phyloP scores from a whole-genome alignment of 148 eudicot genomes.

The Vaccinium corymbosum region DNA sequence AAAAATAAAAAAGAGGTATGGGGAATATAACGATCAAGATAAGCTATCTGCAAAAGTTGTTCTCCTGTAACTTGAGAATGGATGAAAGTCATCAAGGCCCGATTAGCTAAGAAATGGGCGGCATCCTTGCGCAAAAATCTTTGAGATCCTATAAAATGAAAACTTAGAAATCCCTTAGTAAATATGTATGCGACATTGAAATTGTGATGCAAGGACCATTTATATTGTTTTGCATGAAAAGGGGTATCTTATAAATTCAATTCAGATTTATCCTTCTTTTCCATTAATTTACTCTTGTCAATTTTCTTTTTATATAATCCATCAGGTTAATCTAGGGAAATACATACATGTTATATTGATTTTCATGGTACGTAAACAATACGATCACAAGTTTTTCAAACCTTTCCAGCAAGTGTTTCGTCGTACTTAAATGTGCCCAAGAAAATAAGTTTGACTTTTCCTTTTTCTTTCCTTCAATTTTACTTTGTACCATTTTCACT shows the following conservation, averaged over 20 bases:
- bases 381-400: background rate
- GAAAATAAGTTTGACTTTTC: background rate
- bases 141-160: too few relatives aligned
- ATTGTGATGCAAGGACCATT: too few relatives aligned
- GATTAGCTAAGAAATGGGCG: too few relatives aligned
- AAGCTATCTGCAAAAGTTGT: too few relatives aligned
- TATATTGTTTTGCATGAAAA: background rate
- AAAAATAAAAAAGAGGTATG: too few relatives aligned
- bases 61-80: too few relatives aligned
- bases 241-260: background rate
- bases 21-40: too few relatives aligned
- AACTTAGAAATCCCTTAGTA: too few relatives aligned
- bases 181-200: too few relatives aligned
- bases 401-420: background rate
- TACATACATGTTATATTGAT: background rate
- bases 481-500: background rate
- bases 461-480: background rate
- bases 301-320: background rate
- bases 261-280: background rate
- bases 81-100: too few relatives aligned
- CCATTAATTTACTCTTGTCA: background rate
- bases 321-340: background rate
- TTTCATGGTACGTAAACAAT: background rate
- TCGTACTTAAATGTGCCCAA: background rate
- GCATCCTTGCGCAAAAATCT: too few relatives aligned